Conservation (phyloP, 169 alveolate genomes). For the Eimeria brunetti region DNA sequence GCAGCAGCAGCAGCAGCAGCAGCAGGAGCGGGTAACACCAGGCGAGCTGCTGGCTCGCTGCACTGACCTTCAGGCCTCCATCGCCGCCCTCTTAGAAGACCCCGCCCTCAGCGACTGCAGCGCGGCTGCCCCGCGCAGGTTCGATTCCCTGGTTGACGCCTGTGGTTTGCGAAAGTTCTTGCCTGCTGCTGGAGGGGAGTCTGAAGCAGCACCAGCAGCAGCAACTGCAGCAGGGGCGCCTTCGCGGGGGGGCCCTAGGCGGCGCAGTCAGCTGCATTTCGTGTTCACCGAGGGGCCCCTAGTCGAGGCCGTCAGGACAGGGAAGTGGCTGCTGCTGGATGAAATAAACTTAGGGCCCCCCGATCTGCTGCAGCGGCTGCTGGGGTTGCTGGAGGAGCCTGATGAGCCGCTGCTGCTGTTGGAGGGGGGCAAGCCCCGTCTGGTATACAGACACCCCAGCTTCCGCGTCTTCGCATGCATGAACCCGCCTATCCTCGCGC, state of each 20-base stretch:
- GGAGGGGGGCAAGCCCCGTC: conserved; percentile 89
- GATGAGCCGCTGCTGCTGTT: conserved; percentile 47
- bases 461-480: conserved; percentile 99
- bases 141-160: conserved; percentile 45
- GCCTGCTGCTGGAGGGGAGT: neutral
- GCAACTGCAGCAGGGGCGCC: conserved; percentile 37
- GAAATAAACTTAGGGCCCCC: conserved; percentile 99
- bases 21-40: conserved; percentile 24
- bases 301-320: conserved; percentile 97
- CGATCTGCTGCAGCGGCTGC: conserved; percentile 96
- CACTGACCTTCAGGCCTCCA: conserved; percentile 40
- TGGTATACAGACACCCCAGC: conserved; percentile 93
- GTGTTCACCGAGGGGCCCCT: conserved; percentile 98
- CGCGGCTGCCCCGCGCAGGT: conserved; percentile 40
- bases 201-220: neutral
- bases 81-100: neutral
- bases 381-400: conserved; percentile 87
- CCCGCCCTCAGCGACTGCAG: conserved; percentile 59
- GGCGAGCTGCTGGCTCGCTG: conserved; percentile 63
- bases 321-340: conserved; percentile 99
- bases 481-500: conserved; percentile 97
- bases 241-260: conserved; percentile 33
- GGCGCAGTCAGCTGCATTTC: conserved; percentile 83
- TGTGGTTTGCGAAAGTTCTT: conserved; percentile 48
- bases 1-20: conserved; percentile 40